A percentile compares a stretch with the other conserved stretches of the same genome.
Conservation (phyloP, 768 basidiomycete genomes). For the Leccinellum rugosiceps region DNA sequence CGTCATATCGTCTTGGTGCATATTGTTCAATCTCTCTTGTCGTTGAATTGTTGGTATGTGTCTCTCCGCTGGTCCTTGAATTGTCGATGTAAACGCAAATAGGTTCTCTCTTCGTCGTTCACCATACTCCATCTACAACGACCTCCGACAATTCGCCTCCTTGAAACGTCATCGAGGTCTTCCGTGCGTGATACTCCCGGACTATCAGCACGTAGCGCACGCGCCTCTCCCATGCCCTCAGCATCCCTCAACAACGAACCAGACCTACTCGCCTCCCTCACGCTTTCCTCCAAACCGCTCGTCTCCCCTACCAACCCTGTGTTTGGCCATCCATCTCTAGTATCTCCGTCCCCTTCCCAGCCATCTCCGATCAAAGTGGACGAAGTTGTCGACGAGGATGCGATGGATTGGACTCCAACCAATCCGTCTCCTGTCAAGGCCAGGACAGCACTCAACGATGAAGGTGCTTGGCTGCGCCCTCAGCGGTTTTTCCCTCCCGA, state of each 20-base stretch:
- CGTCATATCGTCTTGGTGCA: constrained; percentile 34
- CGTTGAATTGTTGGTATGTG: constrained; percentile 56
- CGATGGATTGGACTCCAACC: constrained; percentile 73
- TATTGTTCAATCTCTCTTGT: constrained; percentile 47
- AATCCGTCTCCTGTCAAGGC: constrained; percentile 26
- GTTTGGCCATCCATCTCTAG: constrained; percentile 69
- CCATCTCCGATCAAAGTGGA: constrained; percentile 27
- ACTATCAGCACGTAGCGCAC: constrained; percentile 16
- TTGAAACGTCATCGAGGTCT: constrained; percentile 48
- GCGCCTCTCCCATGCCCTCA: constrained; percentile 27
- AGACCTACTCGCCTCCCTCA: constrained; percentile 60
- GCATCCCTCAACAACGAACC: constrained; percentile 37
- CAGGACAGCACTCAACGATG: constrained; percentile 29
- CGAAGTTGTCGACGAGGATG: constrained; percentile 35
- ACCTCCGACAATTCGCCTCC: constrained; percentile 68
- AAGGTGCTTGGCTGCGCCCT: constrained; percentile 57
- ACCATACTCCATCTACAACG: constrained; percentile 59
- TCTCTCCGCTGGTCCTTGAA: background rate
- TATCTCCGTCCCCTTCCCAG: constrained; percentile 23
- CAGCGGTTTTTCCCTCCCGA: constrained; percentile 79
- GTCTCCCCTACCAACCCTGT: constrained; percentile 48
- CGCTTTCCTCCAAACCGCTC: constrained; percentile 64
- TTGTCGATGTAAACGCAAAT: constrained; percentile 1
- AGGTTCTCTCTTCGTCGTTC: constrained; percentile 54
- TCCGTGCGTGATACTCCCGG: constrained; percentile 44